Evolutionary conservation across 306 rosid species (phyloP).

Genomic region (Cyclanthera cordifolia): DNA sequence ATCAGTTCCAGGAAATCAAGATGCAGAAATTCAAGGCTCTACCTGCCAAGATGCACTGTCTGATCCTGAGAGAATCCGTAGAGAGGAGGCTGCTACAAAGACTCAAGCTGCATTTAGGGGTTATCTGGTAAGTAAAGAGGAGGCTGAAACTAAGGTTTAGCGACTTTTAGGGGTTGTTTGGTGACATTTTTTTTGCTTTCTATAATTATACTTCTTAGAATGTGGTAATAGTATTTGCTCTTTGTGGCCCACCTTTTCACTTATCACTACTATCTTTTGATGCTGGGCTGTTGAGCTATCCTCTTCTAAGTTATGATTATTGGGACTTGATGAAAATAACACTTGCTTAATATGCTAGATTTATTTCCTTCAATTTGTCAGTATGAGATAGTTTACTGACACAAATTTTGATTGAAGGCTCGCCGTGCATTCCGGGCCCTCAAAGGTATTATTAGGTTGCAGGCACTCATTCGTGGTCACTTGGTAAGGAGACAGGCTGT

Average conservation of each 20-base stretch:
- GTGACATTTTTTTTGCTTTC: constrained; percentile 20
- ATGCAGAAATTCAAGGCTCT: constrained; percentile 37
- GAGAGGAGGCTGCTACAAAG: constrained; percentile 78
- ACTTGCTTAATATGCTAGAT: too few relatives aligned
- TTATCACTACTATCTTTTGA: background rate
- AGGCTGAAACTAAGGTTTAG: constrained; percentile 75
- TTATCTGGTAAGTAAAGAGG: constrained; percentile 64
- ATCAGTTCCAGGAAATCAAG: constrained; percentile 30
- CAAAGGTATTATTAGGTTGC: constrained; percentile 97
- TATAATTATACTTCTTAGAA: constrained; percentile 14
- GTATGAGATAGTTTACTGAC: constrained; percentile 13
- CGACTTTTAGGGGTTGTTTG: constrained; percentile 80
- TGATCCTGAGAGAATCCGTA: constrained; percentile 59
- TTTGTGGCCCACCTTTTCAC: background rate
- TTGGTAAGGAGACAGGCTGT: constrained; percentile 95
- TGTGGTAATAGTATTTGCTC: background rate
- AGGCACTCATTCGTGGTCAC: constrained; percentile 99
- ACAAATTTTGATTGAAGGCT: constrained; percentile 59
- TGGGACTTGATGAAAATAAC: constrained; percentile 7
- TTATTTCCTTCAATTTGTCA: background rate
- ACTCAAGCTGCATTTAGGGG: constrained; percentile 97
- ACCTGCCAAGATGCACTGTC: constrained; percentile 31
- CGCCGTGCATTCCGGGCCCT: constrained; percentile 92
- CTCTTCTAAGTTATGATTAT: background rate
- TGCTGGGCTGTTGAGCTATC: background rate